Percentiles rank a stretch among this genome's conserved stretches.
Conservation (phyloP, 2,329 filamentous ascomycete genomes). For the Phaeosphaeria sp. region DNA sequence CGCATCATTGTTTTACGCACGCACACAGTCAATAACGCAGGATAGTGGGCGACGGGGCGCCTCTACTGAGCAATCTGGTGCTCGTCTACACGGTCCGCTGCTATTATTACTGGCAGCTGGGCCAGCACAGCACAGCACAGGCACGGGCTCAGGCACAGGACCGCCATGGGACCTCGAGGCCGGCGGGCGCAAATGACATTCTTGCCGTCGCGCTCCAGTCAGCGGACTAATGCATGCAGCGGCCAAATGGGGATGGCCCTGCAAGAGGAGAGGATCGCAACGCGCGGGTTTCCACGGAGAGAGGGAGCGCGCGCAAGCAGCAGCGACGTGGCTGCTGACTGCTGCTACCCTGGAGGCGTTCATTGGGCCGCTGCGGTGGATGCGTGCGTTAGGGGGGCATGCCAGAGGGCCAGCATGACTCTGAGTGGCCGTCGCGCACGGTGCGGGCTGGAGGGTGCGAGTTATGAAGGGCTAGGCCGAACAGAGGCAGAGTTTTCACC, state of each 20-base stretch:
- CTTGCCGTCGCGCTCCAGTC: constrained; percentile 7
- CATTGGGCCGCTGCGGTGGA: constrained; percentile 18
- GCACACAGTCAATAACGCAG: background rate
- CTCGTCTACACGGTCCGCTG: constrained; percentile 31
- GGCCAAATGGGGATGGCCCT: constrained; percentile 11
- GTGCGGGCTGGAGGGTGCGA: constrained; percentile 19
- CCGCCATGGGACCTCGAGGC: constrained; percentile 16
- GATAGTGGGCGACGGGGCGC: background rate
- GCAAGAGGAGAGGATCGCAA: constrained; percentile 8
- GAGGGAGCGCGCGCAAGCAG: constrained; percentile 12
- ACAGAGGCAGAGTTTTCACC: constrained; percentile 28
- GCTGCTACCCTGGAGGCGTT: constrained; percentile 31
- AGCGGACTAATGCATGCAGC: constrained; percentile 19
- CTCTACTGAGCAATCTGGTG: constrained; percentile 28
- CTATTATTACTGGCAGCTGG: constrained; percentile 18
- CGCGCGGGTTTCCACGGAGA: constrained; percentile 19
- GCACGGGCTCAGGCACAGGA: constrained; percentile 2
- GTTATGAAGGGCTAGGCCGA: constrained; percentile 26
- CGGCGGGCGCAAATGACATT: constrained; percentile 14
- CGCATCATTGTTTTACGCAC: constrained; percentile 23
- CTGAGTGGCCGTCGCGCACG: constrained; percentile 27
- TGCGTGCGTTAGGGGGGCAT: constrained; percentile 17
- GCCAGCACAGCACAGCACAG: background rate
- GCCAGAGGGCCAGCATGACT: constrained; percentile 5
- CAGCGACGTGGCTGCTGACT: constrained; percentile 37